These are phyloP conservation scores for Fraxinus angustifolia DNA, from an alignment of 305 asterid genomes.

Conservation along the genomic window DNA sequence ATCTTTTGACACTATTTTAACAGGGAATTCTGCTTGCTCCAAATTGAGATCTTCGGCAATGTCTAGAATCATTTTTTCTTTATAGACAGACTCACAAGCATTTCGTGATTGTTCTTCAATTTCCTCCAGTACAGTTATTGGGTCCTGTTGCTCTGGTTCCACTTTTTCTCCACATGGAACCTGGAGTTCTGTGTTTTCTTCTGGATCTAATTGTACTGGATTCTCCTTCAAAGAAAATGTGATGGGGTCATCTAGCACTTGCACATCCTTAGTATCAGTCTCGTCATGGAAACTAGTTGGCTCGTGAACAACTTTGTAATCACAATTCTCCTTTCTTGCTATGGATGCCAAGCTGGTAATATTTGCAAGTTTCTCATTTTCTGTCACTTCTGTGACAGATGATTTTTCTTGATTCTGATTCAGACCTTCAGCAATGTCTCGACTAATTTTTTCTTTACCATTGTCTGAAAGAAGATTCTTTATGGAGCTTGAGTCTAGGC, in stretches of 20 bases:
- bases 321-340: slow-evolving; percentile 22
- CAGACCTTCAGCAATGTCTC: slow-evolving; percentile 19
- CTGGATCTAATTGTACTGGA: slow-evolving; percentile 24
- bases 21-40: slow-evolving; percentile 25
- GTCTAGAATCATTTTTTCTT: slow-evolving; percentile 16
- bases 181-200: slow-evolving; percentile 15
- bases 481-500: not conserved
- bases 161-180: slow-evolving; percentile 24
- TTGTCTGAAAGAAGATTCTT: slow-evolving; percentile 26
- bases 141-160: slow-evolving; percentile 16
- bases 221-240: slow-evolving; percentile 18
- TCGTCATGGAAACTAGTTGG: slow-evolving; percentile 19
- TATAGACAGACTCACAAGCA: slow-evolving; percentile 21
- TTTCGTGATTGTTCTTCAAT: slow-evolving; percentile 14
- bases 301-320: slow-evolving; percentile 12
- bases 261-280: slow-evolving; percentile 21
- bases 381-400: slow-evolving; percentile 21
- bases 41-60: slow-evolving; percentile 19
- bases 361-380: slow-evolving; percentile 25
- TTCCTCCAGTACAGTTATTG: slow-evolving; percentile 11
- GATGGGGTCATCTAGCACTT: slow-evolving; percentile 19
- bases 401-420: slow-evolving; percentile 26
- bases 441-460: slow-evolving; percentile 33
- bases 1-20: slow-evolving; percentile 28
- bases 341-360: slow-evolving; percentile 32